Percentiles rank a stretch among this genome's conserved stretches.
Evolutionary conservation across 305 asterid species (phyloP).

Genomic region (Fraxinus sp.): DNA sequence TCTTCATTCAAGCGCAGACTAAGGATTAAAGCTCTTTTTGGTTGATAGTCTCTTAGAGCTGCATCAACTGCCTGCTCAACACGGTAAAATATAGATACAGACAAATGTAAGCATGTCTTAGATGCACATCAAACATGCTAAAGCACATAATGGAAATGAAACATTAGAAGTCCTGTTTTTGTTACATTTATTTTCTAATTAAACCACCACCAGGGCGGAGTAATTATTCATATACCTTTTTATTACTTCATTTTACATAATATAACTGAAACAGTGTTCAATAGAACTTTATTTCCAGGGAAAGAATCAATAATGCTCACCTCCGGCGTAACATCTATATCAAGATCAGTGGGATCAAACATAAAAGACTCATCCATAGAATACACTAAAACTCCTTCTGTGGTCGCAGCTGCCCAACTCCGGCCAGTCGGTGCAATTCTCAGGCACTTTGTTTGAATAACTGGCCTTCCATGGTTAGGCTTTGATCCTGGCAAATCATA

Average conservation of each 20-base stretch:
- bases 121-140: slow-evolving; percentile 6
- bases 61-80: slow-evolving; percentile 72
- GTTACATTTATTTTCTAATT: background rate
- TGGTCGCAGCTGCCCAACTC: slow-evolving; percentile 98
- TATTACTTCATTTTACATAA: slow-evolving; percentile 2
- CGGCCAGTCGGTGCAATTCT: slow-evolving; percentile 95
- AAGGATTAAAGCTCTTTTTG: slow-evolving; percentile 73
- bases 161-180: background rate
- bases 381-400: slow-evolving; percentile 90
- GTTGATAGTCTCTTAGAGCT: slow-evolving; percentile 66
- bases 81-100: slow-evolving; percentile 18
- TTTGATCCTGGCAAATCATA: slow-evolving; percentile 91
- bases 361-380: slow-evolving; percentile 91
- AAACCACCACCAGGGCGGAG: background rate
- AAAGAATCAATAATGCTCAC: slow-evolving; percentile 38
- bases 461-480: slow-evolving; percentile 88
- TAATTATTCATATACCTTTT: background rate
- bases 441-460: slow-evolving; percentile 79
- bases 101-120: background rate
- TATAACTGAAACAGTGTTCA: slow-evolving; percentile 11
- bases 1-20: slow-evolving; percentile 95
- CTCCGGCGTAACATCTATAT: slow-evolving; percentile 96
- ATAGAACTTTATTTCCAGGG: background rate
- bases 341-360: slow-evolving; percentile 98
- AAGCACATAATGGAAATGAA: background rate